Conservation (phyloP, 768 basidiomycete species). For the Lyophyllum shimeji region DNA sequence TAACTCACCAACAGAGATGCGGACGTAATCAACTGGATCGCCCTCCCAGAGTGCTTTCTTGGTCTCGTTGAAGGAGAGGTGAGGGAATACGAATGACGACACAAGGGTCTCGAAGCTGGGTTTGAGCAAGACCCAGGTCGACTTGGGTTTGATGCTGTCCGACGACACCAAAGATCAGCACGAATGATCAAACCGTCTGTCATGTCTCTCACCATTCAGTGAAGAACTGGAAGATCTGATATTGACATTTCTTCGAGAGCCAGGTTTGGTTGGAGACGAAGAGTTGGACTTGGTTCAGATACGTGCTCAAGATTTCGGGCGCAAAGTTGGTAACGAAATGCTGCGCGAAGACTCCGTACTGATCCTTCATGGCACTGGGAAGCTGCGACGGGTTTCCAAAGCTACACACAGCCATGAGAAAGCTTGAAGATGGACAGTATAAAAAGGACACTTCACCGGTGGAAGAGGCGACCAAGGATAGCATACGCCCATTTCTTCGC, state of each 20-base stretch:
- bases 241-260: constrained; percentile 82
- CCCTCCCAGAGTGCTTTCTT: constrained; percentile 71
- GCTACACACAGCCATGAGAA: constrained; percentile 30
- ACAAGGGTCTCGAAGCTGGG: constrained; percentile 80
- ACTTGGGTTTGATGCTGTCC: constrained; percentile 82
- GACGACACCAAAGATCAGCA: neutral
- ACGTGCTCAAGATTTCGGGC: constrained; percentile 83
- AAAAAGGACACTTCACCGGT: constrained; percentile 41
- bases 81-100: constrained; percentile 83
- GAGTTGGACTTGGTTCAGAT: constrained; percentile 69
- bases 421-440: neutral
- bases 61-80: constrained; percentile 72
- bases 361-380: constrained; percentile 65
- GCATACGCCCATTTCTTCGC: constrained; percentile 92
- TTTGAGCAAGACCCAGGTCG: constrained; percentile 87
- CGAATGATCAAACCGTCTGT: neutral
- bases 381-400: constrained; percentile 90
- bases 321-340: constrained; percentile 80
- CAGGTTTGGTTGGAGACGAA: constrained; percentile 74
- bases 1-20: constrained; percentile 65
- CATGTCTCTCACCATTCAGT: constrained; percentile 70
- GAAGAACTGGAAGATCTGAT: constrained; percentile 82
- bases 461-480: constrained; percentile 78
- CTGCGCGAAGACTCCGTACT: constrained; percentile 70
- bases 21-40: constrained; percentile 85